These are phyloP conservation scores for Suhomyces taliae DNA, from an alignment of 1,139 yeast species.

Conservation along the genomic window DNA sequence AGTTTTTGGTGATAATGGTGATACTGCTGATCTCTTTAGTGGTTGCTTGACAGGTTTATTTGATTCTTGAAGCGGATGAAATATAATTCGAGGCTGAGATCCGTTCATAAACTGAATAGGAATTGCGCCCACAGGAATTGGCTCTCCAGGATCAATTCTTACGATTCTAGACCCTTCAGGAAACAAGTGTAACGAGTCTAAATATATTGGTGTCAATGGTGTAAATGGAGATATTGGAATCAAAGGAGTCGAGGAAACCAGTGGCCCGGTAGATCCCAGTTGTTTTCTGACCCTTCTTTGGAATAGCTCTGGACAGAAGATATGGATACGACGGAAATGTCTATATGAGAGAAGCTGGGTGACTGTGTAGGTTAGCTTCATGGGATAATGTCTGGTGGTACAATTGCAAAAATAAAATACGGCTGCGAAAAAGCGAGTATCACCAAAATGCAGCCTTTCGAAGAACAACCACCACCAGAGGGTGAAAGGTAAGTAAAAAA, in stretches of 20 bases:
- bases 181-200: constrained; percentile 2
- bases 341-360: constrained; percentile 10
- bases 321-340: constrained; percentile 4
- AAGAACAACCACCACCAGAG: background rate
- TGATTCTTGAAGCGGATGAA: background rate
- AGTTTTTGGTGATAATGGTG: too few relatives aligned
- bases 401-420: constrained; percentile 1
- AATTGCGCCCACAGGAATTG: constrained; percentile 28
- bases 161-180: constrained; percentile 22
- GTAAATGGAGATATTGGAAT: background rate
- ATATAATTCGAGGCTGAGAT: background rate
- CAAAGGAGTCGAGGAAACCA: too few relatives aligned
- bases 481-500: background rate
- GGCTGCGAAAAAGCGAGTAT: background rate
- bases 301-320: constrained; percentile 6
- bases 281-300: background rate
- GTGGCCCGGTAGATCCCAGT: background rate
- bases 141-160: constrained; percentile 25
- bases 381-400: background rate
- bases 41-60: background rate
- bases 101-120: constrained; percentile 10
- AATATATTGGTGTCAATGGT: background rate
- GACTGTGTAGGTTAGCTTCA: constrained; percentile 11
- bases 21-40: background rate
- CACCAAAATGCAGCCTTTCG: too few relatives aligned